Conservation (phyloP, 352 stramenopile genomes). For the Peronosclerospora sorghi region DNA sequence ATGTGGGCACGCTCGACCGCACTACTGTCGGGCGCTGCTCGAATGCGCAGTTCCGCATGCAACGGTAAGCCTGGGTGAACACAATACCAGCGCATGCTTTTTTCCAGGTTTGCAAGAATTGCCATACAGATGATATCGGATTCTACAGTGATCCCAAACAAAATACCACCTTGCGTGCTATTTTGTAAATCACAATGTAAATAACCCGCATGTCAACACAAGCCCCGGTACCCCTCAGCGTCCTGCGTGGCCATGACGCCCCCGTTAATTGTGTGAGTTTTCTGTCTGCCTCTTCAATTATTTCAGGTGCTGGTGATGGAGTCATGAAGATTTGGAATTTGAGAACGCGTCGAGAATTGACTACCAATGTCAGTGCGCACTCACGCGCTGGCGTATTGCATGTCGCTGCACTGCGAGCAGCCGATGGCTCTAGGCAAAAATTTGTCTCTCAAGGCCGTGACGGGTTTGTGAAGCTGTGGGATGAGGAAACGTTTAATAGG, state of each 20-base stretch:
- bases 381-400: constrained; percentile 75
- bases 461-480: constrained; percentile 60
- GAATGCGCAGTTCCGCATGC: constrained; percentile 55
- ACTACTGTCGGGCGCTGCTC: constrained; percentile 34
- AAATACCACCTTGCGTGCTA: too few species aligned
- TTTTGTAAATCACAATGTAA: too few species aligned
- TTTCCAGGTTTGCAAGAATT: neutral
- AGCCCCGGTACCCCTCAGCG: constrained; percentile 33
- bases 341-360: constrained; percentile 37
- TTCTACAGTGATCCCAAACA: too few species aligned
- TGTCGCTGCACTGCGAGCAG: constrained; percentile 6
- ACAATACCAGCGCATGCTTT: constrained; percentile 71
- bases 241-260: constrained; percentile 53
- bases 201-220: too few species aligned
- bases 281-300: constrained; percentile 22
- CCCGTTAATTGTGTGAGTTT: constrained; percentile 56
- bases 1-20: constrained; percentile 31
- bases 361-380: constrained; percentile 26
- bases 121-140: too few species aligned
- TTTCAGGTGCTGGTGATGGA: constrained; percentile 51
- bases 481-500: constrained; percentile 16
- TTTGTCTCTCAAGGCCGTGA: constrained; percentile 67
- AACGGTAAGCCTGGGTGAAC: constrained; percentile 41
- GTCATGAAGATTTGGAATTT: constrained; percentile 69
- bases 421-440: constrained; percentile 7